Evolutionary conservation across 768 basidiomycete genomes (phyloP).

Genomic region (Lactarius quietus): DNA sequence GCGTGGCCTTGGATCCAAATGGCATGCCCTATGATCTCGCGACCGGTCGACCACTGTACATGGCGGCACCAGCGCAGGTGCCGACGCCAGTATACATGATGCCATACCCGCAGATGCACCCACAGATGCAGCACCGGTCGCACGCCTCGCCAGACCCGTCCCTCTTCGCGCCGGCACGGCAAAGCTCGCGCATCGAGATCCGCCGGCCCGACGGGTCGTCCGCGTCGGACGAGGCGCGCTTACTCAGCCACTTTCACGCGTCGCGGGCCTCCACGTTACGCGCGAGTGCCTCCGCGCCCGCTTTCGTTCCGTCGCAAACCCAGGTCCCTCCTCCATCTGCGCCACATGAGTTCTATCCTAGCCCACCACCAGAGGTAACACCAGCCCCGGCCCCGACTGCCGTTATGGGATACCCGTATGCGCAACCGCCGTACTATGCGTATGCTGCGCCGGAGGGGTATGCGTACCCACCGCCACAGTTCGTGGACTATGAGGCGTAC

Average conservation of each 20-base stretch:
- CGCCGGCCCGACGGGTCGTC: conserved; percentile 49
- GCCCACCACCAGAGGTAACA: conserved; percentile 23
- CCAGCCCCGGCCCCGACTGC: conserved; percentile 34
- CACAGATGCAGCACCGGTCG: conserved; percentile 40
- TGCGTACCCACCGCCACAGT: conserved; percentile 13
- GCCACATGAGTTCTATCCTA: conserved; percentile 32
- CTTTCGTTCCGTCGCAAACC: conserved; percentile 15
- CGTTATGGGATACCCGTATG: conserved; percentile 58
- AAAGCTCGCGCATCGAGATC: conserved; percentile 70
- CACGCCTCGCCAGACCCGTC: conserved; percentile 60
- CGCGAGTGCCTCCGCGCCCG: conserved; percentile 17
- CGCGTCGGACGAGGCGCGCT: neutral
- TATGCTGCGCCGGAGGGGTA: conserved; percentile 18
- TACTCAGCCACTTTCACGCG: neutral
- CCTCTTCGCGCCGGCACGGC: conserved; percentile 72
- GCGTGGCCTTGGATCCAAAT: conserved; percentile 67
- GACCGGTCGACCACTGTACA: conserved; percentile 75
- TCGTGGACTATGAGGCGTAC: conserved; percentile 21
- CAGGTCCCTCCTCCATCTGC: neutral
- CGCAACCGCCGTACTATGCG: conserved; percentile 20
- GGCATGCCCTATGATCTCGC: conserved; percentile 81
- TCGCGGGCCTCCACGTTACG: conserved; percentile 42
- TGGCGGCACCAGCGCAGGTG: conserved; percentile 39
- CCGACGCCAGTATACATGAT: conserved; percentile 48
- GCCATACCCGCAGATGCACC: conserved; percentile 63